Conservation (phyloP, 306 rosid species). For the Vicia villosa region DNA sequence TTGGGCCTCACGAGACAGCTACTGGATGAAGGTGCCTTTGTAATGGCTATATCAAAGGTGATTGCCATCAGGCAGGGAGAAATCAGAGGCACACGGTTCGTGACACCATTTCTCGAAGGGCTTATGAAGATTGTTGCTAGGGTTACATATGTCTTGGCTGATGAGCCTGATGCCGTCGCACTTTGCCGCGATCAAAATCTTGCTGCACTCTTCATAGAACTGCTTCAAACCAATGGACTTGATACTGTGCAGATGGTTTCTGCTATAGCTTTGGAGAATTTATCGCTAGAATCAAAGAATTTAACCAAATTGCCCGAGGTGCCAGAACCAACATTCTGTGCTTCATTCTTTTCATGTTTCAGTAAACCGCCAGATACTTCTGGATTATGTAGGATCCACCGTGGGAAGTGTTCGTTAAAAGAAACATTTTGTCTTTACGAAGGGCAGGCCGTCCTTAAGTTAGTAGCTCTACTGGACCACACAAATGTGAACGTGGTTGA, state of each 20-base stretch:
- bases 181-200: conserved; percentile 74
- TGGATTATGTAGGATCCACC: conserved; percentile 82
- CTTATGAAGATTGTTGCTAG: conserved; percentile 85
- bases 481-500: conserved; percentile 85
- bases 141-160: conserved; percentile 71
- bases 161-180: conserved; percentile 71
- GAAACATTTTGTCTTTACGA: conserved; percentile 83
- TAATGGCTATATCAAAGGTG: conserved; percentile 60
- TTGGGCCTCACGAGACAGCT: conserved; percentile 96
- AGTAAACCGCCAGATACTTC: conserved; percentile 58
- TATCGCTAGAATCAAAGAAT: conserved; percentile 74
- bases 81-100: conserved; percentile 73
- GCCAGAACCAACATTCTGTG: conserved; percentile 66
- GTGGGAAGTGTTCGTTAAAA: conserved; percentile 75
- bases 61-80: conserved; percentile 76
- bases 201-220: conserved; percentile 71
- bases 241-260: conserved; percentile 94
- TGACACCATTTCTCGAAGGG: conserved; percentile 88
- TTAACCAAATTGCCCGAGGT: conserved; percentile 70
- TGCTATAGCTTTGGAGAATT: conserved; percentile 86
- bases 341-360: conserved; percentile 72
- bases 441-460: conserved; percentile 75
- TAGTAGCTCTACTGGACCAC: conserved; percentile 93
- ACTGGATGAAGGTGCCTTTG: conserved; percentile 84
- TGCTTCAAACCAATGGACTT: conserved; percentile 85